A percentile compares a stretch with the other conserved stretches of the same genome.
These are phyloP conservation scores for Euphorbia tirucalli DNA, from an alignment of 345 rosid genomes.

Conservation along the genomic window DNA sequence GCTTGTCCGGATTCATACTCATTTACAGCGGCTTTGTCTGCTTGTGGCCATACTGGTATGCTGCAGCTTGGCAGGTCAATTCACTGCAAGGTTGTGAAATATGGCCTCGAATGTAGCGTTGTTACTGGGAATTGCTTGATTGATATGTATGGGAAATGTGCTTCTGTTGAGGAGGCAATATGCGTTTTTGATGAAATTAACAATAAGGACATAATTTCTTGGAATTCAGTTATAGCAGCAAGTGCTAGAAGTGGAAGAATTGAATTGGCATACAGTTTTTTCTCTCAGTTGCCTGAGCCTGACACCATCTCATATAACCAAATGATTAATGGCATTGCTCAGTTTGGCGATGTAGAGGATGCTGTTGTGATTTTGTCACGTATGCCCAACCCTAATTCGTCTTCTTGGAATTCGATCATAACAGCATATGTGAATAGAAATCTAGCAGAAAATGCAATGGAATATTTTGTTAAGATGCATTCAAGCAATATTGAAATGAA, in stretches of 20 bases:
- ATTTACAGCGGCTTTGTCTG: constrained; percentile 58
- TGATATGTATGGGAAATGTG: constrained; percentile 84
- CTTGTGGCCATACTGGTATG: constrained; percentile 48
- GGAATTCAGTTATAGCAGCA: constrained; percentile 80
- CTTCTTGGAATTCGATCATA: constrained; percentile 81
- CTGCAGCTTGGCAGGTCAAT: constrained; percentile 43
- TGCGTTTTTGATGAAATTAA: constrained; percentile 44
- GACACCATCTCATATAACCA: constrained; percentile 73
- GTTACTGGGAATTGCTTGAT: constrained; percentile 70
- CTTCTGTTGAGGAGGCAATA: constrained; percentile 51
- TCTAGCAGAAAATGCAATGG: constrained; percentile 46
- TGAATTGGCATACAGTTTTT: constrained; percentile 48
- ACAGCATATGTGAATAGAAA: constrained; percentile 63
- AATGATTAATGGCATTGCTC: constrained; percentile 61
- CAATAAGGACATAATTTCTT: constrained; percentile 61
- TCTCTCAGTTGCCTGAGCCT: constrained; percentile 56
- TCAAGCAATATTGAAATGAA: constrained; percentile 40
- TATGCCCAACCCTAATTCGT: constrained; percentile 63
- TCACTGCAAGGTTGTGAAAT: constrained; percentile 59
- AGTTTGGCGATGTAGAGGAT: constrained; percentile 47
- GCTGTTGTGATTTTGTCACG: constrained; percentile 42
- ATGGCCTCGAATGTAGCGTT: constrained; percentile 41
- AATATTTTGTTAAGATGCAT: constrained; percentile 56
- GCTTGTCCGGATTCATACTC: constrained; percentile 54
- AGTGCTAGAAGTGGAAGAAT: constrained; percentile 56